Percentiles rank a stretch among this genome's conserved stretches.
Evolutionary conservation across 2,329 filamentous ascomycete genomes (phyloP).

Genomic region (Arthrobotrys sphaeroides): DNA sequence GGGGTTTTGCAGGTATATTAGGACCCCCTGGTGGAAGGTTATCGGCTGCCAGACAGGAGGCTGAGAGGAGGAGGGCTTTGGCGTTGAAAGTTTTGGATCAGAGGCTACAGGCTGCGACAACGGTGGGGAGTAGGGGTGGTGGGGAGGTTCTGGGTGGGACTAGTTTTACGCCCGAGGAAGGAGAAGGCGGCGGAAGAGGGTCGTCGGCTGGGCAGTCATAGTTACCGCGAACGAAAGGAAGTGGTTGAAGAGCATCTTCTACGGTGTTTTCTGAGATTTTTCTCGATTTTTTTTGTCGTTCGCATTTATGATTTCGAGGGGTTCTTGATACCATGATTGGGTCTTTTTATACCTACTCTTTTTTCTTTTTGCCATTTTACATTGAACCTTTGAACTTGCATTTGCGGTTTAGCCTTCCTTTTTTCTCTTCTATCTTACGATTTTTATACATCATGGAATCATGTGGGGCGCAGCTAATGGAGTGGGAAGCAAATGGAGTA

Average conservation of each 20-base stretch:
- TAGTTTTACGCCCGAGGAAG: constrained; percentile 52
- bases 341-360: background rate
- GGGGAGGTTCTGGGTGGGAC: constrained; percentile 55
- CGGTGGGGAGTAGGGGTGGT: constrained; percentile 59
- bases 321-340: background rate
- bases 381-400: background rate
- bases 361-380: background rate
- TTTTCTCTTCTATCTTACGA: background rate
- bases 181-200: constrained; percentile 13
- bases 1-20: constrained; percentile 38
- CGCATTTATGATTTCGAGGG: no score
- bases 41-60: constrained; percentile 78
- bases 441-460: constrained; percentile 4
- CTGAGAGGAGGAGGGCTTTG: constrained; percentile 85
- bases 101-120: constrained; percentile 83
- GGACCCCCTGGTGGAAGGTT: constrained; percentile 60
- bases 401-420: constrained; percentile 10
- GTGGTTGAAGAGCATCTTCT: constrained; percentile 13
- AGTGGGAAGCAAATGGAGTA: no score
- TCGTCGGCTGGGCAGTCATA: background rate
- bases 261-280: background rate
- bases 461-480: background rate
- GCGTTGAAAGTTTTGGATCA: constrained; percentile 93
- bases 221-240: background rate
- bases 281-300: background rate